Evolutionary conservation across 2,329 filamentous ascomycete genomes (phyloP), one percentile per base, ranked within the genome.

Genomic region (Meredithiella fracta): DNA sequence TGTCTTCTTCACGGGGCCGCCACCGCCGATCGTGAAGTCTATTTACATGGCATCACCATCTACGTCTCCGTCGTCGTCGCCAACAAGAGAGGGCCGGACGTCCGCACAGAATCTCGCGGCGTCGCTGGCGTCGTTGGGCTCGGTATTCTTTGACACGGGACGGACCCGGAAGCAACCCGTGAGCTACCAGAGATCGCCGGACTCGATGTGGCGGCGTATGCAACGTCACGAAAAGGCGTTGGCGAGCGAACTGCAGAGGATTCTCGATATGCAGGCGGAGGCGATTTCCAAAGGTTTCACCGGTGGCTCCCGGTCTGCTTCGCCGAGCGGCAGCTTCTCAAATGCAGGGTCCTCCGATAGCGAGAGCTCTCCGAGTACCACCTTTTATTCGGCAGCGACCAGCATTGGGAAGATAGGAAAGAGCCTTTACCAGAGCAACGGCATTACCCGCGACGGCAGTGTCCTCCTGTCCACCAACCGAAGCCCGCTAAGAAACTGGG

Each of bases 401-500:
- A 68, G 69, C 29, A 68, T 66, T 40, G 70, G 69, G 2, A 68
- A 66, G 15, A 69, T 71, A 66, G 59, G 62, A 23, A 69, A 64
- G 54, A 70, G 67, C 0, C 63, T 82, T 53, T 72, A 73, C 38
- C 63, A 69, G 1, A 66, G 67, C 0, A 64, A 66, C 1, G 64
- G 63, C 4, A 67, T 70, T 0, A 70, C 68, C 0, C 61, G 67
- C 0, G 66, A 70, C 3, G 74, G 73, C 7, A 70, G 70, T n/a
- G 69, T 83, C 49, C 71, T 80, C 81, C 79, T 1, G 75, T 80
- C 38, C 75, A 74, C 26, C 79, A 83, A 60, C 79, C 79, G 0
- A 70, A 69, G 29, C 60, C 62, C 15, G 62, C 68, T 47, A 73
- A 72, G 56, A 77, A 73, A 37, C 65, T 78, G 7, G 76, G 80